These are phyloP conservation scores for Backusella morwellensis DNA, from an alignment of 192 early-diverging fungal genomes.

Conservation along the genomic window DNA sequence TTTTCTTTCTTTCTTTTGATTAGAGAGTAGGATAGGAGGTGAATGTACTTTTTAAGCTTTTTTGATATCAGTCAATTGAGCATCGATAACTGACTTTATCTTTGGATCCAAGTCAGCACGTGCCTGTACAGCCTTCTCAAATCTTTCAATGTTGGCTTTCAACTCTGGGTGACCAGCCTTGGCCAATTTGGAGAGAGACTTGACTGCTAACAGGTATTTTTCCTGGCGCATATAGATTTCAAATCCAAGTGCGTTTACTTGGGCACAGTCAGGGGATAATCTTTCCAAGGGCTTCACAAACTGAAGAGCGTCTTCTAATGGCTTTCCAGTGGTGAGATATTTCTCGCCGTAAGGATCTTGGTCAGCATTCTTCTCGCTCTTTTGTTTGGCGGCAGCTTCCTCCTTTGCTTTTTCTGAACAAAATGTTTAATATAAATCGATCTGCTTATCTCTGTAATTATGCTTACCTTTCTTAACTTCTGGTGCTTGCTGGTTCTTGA, in stretches of 20 bases:
- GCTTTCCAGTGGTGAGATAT: slow-evolving; percentile 55
- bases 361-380: slow-evolving; percentile 50
- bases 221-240: slow-evolving; percentile 68
- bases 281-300: slow-evolving; percentile 73
- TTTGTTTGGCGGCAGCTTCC: slow-evolving; percentile 43
- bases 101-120: slow-evolving; percentile 2
- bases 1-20: slow-evolving; percentile 1
- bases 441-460: neutral
- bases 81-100: slow-evolving; percentile 7
- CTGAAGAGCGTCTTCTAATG: slow-evolving; percentile 72
- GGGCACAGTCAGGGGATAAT: slow-evolving; percentile 50
- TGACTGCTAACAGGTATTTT: slow-evolving; percentile 67
- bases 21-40: neutral
- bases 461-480: slow-evolving; percentile 48
- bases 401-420: slow-evolving; percentile 34
- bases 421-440: neutral
- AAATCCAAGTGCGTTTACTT: slow-evolving; percentile 62
- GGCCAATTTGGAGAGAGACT: slow-evolving; percentile 50
- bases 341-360: slow-evolving; percentile 74
- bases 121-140: slow-evolving; percentile 41
- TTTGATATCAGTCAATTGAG: slow-evolving; percentile 1
- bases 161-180: slow-evolving; percentile 36
- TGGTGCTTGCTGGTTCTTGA: slow-evolving; percentile 54
- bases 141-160: slow-evolving; percentile 46
- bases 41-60: slow-evolving; percentile 3